phyloP scores from a whole-genome alignment of 192 early-diverging fungal species.

The Umbelopsis isabellina region DNA sequence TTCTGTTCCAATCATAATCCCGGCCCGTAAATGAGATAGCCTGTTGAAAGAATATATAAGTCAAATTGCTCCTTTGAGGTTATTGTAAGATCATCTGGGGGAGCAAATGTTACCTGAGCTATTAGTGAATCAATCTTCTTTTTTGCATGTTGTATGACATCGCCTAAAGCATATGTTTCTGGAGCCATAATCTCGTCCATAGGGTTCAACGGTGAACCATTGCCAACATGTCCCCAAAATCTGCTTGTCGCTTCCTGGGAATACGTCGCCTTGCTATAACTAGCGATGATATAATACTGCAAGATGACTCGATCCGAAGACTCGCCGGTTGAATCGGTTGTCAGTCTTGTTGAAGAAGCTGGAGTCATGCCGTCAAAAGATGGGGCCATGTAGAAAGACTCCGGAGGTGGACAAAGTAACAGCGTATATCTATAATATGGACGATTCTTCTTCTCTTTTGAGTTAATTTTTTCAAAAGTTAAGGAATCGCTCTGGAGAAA shows the following conservation, averaged over 20 bases:
- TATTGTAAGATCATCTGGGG: background rate
- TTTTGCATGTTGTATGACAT: conserved; percentile 31
- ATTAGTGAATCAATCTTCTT: conserved; percentile 25
- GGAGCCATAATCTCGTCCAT: conserved; percentile 31
- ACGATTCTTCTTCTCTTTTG: background rate
- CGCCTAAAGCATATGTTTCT: conserved; percentile 17
- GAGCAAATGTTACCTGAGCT: conserved; percentile 15
- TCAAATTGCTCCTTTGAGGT: background rate
- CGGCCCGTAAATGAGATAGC: conserved; percentile 25
- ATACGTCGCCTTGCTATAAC: conserved; percentile 27
- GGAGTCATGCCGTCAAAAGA: conserved; percentile 19
- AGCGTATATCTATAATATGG: conserved; percentile 8
- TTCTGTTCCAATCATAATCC: conserved; percentile 38
- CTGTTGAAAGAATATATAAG: conserved; percentile 18
- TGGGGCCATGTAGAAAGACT: conserved; percentile 7
- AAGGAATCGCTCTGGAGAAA: conserved; percentile 40
- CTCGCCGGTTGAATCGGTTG: background rate
- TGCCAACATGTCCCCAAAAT: too few species aligned
- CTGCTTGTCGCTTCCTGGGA: background rate
- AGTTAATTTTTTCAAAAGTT: conserved; percentile 10
- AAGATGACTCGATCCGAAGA: conserved; percentile 12
- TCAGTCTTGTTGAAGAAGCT: background rate
- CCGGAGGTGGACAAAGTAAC: background rate
- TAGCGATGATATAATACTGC: conserved; percentile 32
- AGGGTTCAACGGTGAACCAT: conserved; percentile 7